Evolutionary conservation across 2,329 filamentous ascomycete species (phyloP).

Genomic region (Fusarium napiforme): DNA sequence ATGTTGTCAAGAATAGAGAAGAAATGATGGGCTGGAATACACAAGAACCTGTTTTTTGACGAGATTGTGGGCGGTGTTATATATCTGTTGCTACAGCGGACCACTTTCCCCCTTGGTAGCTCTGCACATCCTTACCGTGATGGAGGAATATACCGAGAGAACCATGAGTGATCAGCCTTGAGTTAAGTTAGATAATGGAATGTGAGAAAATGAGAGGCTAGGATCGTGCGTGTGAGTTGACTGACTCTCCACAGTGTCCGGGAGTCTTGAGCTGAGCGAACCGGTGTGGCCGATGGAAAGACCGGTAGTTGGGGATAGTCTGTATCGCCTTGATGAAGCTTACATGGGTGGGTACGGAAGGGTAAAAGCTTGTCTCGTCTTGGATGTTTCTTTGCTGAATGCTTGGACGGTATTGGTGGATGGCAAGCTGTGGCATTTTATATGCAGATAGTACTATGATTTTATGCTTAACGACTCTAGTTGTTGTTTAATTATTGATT

Average conservation of each 20-base stretch:
- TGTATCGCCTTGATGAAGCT: slow-evolving; percentile 23
- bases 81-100: slow-evolving; percentile 8
- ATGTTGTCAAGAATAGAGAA: slow-evolving; percentile 22
- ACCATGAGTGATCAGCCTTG: slow-evolving; percentile 9
- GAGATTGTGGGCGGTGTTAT: slow-evolving; percentile 16
- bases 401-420: background rate
- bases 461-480: slow-evolving; percentile 1
- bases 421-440: background rate
- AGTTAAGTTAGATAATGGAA: background rate
- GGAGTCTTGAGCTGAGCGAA: slow-evolving; percentile 9
- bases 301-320: slow-evolving; percentile 3
- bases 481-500: background rate
- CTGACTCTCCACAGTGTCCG: background rate
- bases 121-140: slow-evolving; percentile 24
- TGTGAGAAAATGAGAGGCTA: background rate
- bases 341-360: background rate
- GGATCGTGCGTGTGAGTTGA: background rate
- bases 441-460: background rate
- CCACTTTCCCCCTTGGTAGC: slow-evolving; percentile 12
- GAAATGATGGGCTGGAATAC: slow-evolving; percentile 1
- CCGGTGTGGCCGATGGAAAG: background rate
- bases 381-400: slow-evolving; percentile 18
- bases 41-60: slow-evolving; percentile 11
- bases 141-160: slow-evolving; percentile 6
- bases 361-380: slow-evolving; percentile 21